phyloP scores from a whole-genome alignment of 768 basidiomycete species.

The Boletus speciosus region DNA sequence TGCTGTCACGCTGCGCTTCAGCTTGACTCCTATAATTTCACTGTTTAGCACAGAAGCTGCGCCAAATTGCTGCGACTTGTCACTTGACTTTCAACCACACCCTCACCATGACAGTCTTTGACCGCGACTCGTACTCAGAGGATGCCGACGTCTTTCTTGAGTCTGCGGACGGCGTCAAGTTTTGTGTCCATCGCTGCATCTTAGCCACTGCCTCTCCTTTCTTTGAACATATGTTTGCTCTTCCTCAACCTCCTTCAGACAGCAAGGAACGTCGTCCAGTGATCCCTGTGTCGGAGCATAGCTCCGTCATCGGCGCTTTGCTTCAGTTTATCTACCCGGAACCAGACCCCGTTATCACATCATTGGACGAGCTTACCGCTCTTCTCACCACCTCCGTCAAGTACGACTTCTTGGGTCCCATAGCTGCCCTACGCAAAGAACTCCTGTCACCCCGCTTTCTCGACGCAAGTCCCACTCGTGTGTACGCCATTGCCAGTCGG shows the following conservation, averaged over 20 bases:
- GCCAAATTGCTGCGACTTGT: not conserved
- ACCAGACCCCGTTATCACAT: slow-evolving; percentile 47
- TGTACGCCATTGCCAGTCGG: slow-evolving; percentile 69
- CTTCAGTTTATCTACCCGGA: slow-evolving; percentile 63
- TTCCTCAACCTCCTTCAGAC: slow-evolving; percentile 48
- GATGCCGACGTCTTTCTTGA: slow-evolving; percentile 56
- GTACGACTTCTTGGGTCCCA: slow-evolving; percentile 54
- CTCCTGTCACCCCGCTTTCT: slow-evolving; percentile 52
- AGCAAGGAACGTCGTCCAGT: slow-evolving; percentile 35
- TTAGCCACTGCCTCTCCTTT: slow-evolving; percentile 63
- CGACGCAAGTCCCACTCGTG: slow-evolving; percentile 48
- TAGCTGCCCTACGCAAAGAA: slow-evolving; percentile 45
- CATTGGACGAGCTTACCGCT: slow-evolving; percentile 51
- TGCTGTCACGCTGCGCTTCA: not conserved
- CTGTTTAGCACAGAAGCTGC: not conserved
- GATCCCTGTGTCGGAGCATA: slow-evolving; percentile 55
- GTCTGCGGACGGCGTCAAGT: slow-evolving; percentile 44
- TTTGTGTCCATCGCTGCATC: slow-evolving; percentile 60
- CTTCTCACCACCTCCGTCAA: slow-evolving; percentile 56
- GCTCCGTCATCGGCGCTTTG: slow-evolving; percentile 43
- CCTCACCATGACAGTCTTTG: slow-evolving; percentile 26
- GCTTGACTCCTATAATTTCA: slow-evolving; percentile 22
- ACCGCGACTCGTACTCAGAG: slow-evolving; percentile 39
- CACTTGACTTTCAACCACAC: slow-evolving; percentile 4
- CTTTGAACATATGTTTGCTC: slow-evolving; percentile 64